Base-by-base conservation (phyloP, 2,329 filamentous ascomycete genomes). In the Pestalotiopsis sp. region DNA sequence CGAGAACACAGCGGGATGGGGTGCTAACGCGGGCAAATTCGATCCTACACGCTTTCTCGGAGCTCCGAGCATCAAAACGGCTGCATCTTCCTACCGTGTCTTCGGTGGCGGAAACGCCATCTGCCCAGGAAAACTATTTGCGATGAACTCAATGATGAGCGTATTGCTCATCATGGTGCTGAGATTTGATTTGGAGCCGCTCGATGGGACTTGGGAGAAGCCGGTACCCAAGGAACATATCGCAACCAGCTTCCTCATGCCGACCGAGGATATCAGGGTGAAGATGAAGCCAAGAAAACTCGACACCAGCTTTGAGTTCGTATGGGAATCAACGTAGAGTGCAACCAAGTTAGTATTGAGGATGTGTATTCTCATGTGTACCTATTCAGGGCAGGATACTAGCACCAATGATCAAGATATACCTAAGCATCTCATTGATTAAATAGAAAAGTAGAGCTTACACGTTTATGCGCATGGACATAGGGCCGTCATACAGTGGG, bases 141-240 rank as follows among this genome's bases (percentile, higher is more conserved):
- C 68, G 3, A 36, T 66, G 52, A 66, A 68, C 25, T 49, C 61
- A 23, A 70, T 66, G 2, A 41, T 68, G 3, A 57, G 49, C 12
- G 23, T 66, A 11, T 36, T 68, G 66, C 11, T 63, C 2, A 66
- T 70, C 6, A 63, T 68, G 68, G 52, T 70, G 1, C 14, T 66
- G 27, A 61, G 31, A 23, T 70, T 62, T 60, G 66, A 70, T 17
- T 14, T 66, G 2, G 4, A 23, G 4, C 68, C 68, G 7, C 4
- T 66, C 25, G 36, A 61, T 20, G 38, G 39, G 38, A 49, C 6
- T 11, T 68, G 61, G 66, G 52, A 45, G 27, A 59, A 12, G 23
- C 52, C 58, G 20, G 20, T 20, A 20, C 9, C 58, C 9, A 65
- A 17, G 56, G 62, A 58, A 23, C 69, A 66, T n/a, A 66, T 63